Conservation (phyloP, 805 yeast genomes). For the Saturnispora dispora region DNA sequence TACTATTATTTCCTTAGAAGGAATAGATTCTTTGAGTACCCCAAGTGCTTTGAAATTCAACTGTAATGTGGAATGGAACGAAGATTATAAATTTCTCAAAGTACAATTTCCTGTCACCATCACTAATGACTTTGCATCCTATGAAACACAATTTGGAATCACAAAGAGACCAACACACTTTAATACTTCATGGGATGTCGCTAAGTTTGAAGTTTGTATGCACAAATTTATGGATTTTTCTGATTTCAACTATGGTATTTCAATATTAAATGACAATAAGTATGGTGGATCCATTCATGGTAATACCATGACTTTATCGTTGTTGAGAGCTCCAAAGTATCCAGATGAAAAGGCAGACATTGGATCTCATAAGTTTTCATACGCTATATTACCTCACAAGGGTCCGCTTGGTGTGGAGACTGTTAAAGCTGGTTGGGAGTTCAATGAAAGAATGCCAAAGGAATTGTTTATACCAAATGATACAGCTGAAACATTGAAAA, state of each 20-base stretch:
- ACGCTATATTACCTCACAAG: conserved; percentile 75
- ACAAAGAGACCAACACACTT: conserved; percentile 90
- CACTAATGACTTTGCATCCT: conserved; percentile 65
- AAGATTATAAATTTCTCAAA: conserved; percentile 77
- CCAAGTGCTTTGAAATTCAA: conserved; percentile 41
- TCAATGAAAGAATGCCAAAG: conserved; percentile 45
- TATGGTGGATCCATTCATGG: conserved; percentile 94
- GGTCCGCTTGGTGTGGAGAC: conserved; percentile 58
- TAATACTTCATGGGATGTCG: conserved; percentile 94
- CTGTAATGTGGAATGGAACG: conserved; percentile 76
- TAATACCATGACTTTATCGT: conserved; percentile 76
- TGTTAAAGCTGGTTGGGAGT: conserved; percentile 68
- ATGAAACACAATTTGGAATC: conserved; percentile 90
- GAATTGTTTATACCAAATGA: conserved; percentile 14
- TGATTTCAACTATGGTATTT: conserved; percentile 79
- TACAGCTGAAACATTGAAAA: not conserved
- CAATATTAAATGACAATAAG: conserved; percentile 74
- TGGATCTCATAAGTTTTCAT: conserved; percentile 76
- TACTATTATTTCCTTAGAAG: conserved; percentile 63
- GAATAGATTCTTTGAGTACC: conserved; percentile 31
- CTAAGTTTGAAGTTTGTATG: conserved; percentile 91
- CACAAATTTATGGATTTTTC: conserved; percentile 92
- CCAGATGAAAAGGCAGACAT: conserved; percentile 95
- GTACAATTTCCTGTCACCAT: conserved; percentile 92
- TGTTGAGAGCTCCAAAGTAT: conserved; percentile 84